Conservation (phyloP, 1,284 basidiomycete genomes). For the Agaricales sp. region DNA sequence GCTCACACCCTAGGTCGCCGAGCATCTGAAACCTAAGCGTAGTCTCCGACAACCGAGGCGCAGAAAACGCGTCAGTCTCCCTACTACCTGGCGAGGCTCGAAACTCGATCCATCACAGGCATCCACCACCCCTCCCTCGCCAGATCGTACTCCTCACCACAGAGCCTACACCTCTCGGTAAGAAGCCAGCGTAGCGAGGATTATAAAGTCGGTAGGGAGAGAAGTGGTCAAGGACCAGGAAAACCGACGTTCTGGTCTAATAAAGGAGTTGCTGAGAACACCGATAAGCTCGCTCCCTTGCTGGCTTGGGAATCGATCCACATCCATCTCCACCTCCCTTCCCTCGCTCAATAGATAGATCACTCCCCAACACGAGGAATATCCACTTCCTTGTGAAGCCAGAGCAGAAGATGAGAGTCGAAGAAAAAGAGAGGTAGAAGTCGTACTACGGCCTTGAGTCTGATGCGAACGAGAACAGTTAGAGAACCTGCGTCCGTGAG, state of each 20-base stretch:
- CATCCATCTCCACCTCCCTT: too few species aligned
- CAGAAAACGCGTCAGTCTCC: slow-evolving; percentile 70
- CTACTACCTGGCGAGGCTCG: slow-evolving; percentile 49
- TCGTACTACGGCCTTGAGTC: too few species aligned
- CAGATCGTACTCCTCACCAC: slow-evolving; percentile 19
- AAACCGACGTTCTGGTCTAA: too few species aligned
- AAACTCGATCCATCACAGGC: slow-evolving; percentile 20
- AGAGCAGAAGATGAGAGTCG: too few species aligned
- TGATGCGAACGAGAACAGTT: too few species aligned
- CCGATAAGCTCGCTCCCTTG: slow-evolving; percentile 66
- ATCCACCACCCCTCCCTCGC: slow-evolving; percentile 18
- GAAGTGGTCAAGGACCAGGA: too few species aligned
- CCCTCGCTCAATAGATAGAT: too few species aligned
- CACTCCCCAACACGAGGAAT: too few species aligned
- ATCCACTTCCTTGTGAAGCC: too few species aligned
- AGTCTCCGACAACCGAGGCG: slow-evolving; percentile 59
- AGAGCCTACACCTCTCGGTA: slow-evolving; percentile 21
- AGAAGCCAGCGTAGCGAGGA: slow-evolving; percentile 12
- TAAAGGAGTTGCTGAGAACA: slow-evolving; percentile 56
- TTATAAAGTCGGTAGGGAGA: slow-evolving; percentile 42
- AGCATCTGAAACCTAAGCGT: slow-evolving; percentile 75
- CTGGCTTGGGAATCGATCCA: slow-evolving; percentile 65
- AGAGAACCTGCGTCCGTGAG: too few species aligned
- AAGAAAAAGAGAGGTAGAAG: too few species aligned
- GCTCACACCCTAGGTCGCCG: slow-evolving; percentile 69